These are phyloP conservation scores for Hortaea sp. DNA, from an alignment of 2,329 filamentous ascomycete species.

Conservation along the genomic window DNA sequence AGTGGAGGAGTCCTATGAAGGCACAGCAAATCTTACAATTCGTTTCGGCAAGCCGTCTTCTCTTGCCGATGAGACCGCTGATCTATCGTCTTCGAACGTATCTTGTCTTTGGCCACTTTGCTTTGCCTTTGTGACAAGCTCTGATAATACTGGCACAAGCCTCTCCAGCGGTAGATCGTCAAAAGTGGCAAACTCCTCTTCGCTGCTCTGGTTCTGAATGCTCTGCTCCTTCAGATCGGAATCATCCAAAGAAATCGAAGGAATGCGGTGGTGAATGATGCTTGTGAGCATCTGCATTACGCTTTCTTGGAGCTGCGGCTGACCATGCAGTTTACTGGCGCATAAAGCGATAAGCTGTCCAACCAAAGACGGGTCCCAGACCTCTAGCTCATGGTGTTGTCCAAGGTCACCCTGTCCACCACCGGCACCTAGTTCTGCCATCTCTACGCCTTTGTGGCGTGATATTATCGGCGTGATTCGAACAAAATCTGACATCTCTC, in stretches of 20 bases:
- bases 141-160: slow-evolving; percentile 21
- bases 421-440: slow-evolving; percentile 66
- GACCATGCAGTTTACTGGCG: slow-evolving; percentile 26
- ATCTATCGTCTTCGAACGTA: neutral
- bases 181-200: slow-evolving; percentile 3
- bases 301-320: slow-evolving; percentile 24
- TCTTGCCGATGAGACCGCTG: slow-evolving; percentile 4
- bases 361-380: slow-evolving; percentile 39
- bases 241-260: slow-evolving; percentile 16
- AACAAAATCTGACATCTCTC: slow-evolving; percentile 42
- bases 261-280: slow-evolving; percentile 9
- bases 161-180: slow-evolving; percentile 23
- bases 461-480: slow-evolving; percentile 71
- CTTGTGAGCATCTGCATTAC: slow-evolving; percentile 27
- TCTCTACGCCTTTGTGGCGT: slow-evolving; percentile 31
- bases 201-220: slow-evolving; percentile 4
- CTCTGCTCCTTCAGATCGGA: slow-evolving; percentile 12
- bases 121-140: slow-evolving; percentile 13
- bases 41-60: slow-evolving; percentile 14
- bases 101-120: slow-evolving; percentile 3
- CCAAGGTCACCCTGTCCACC: slow-evolving; percentile 69
- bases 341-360: slow-evolving; percentile 46
- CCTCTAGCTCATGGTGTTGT: slow-evolving; percentile 55
- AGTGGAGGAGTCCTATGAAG: neutral
- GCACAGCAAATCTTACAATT: slow-evolving; percentile 13